Evolutionary conservation across 2,329 filamentous ascomycete species (phyloP).

Genomic region (Trichocomaceae sp.): DNA sequence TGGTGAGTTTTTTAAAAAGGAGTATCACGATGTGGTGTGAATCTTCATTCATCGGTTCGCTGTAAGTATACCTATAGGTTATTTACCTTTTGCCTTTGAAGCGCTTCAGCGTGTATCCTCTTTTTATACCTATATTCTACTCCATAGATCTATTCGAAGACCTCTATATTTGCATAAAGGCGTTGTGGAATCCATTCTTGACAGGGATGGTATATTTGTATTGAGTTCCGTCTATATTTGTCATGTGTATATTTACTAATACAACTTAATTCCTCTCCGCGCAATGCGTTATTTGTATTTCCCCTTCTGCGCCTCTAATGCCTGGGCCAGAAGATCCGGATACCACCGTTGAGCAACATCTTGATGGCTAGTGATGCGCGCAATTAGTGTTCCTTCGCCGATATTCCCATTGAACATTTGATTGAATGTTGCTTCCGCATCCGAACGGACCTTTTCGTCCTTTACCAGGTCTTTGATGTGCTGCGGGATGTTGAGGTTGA

Average conservation of each 20-base stretch:
- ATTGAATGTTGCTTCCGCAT: conserved; percentile 33
- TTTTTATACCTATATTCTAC: background rate
- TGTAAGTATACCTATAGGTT: too few species aligned
- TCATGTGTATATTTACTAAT: background rate
- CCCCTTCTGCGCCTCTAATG: conserved; percentile 23
- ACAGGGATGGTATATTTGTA: background rate
- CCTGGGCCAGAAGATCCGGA: conserved; percentile 27
- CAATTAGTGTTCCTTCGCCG: conserved; percentile 30
- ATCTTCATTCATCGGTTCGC: background rate
- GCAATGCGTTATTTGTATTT: background rate
- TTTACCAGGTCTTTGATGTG: conserved; percentile 26
- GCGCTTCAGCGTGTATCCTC: background rate
- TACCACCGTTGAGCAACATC: conserved; percentile 34
- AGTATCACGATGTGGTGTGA: conserved; percentile 7
- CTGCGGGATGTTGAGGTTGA: conserved; percentile 24
- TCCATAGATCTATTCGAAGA: background rate
- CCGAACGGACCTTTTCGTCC: conserved; percentile 28
- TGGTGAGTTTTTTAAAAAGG: background rate
- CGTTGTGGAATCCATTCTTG: background rate
- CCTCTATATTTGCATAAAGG: background rate
- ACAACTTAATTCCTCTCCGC: background rate
- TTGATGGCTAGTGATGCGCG: conserved; percentile 32
- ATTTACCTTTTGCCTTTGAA: background rate
- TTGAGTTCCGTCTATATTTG: background rate
- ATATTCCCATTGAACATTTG: conserved; percentile 25